Evolutionary conservation across 1,284 basidiomycete species (phyloP), one percentile per base, ranked within the genome.

Genomic region (Tetrapyrgos nigripes): DNA sequence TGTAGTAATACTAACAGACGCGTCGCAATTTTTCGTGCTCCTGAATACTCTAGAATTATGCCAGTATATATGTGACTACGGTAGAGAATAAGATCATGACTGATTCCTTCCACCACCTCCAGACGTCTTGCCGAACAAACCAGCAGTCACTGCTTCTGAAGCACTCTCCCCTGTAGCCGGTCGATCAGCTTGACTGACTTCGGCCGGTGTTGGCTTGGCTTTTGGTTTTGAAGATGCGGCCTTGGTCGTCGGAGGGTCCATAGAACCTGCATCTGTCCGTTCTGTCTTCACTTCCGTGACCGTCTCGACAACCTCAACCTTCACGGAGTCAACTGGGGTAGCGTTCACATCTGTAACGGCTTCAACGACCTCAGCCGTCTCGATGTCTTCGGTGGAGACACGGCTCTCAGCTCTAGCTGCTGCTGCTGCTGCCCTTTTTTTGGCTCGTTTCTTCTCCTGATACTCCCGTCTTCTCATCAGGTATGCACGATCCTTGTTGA

Each of bases 401-500:
- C 37, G 37, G 8, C 37, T 40, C 24, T 28, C 27, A 28, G 27
- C 45, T 53, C 57, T 58, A 49, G 40, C 45, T 43, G 49, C 58
- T 44, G 47, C 51, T 61, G 26, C 64, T 35, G 28, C 40, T 4
- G 52, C 57, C 55, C 58, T 62, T 56, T 50, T 59, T 55, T 43
- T 61, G n/a, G 49, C 63, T 58, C 44, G 66, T 53, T 61, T 28
- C 54, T 40, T 28, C 50, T 53, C 55, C 27, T 43, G 23, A 31
- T 48, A 47, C 43, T 35, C 37, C 35, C 53, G 31, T 37, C 58
- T 57, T 29, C 40, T 49, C 27, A 33, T 24, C 2, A 57, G 24
- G 8, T 35, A 10, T 51, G 49, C 50, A 19, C 58, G 62, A 55
- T 73, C 65, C 37, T 64, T 61, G 26, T 68, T 51, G 47, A 66